Evolutionary conservation across 208 protist genomes (phyloP).

Genomic region (Trypanosoma cruzi): DNA sequence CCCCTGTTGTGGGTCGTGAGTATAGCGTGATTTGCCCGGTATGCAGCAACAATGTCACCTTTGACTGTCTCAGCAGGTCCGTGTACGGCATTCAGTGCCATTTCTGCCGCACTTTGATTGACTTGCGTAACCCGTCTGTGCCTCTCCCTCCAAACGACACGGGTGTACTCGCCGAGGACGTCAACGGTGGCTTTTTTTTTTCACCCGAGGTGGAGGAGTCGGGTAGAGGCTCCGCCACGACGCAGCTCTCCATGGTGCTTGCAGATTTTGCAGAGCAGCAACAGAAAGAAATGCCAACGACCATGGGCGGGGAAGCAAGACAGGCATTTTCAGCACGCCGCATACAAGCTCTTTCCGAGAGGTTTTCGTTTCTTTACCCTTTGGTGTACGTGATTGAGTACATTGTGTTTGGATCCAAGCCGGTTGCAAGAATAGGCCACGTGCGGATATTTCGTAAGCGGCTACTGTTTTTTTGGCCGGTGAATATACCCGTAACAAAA

Average conservation of each 20-base stretch:
- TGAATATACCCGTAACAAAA: conserved; percentile 64
- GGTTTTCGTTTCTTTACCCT: conserved; percentile 70
- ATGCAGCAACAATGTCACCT: conserved; percentile 61
- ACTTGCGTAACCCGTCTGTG: conserved; percentile 62
- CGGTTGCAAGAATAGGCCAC: conserved; percentile 63
- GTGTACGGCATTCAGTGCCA: conserved; percentile 67
- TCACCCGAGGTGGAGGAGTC: conserved; percentile 65
- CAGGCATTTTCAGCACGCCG: conserved; percentile 72
- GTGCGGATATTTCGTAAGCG: conserved; percentile 78
- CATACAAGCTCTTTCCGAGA: conserved; percentile 55
- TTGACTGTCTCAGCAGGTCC: conserved; percentile 46
- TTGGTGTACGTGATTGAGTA: conserved; percentile 73
- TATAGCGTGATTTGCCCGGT: conserved; percentile 77
- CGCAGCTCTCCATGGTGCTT: conserved; percentile 57
- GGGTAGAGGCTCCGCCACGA: conserved; percentile 44
- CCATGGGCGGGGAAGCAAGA: conserved; percentile 62
- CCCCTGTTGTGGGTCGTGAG: conserved; percentile 47
- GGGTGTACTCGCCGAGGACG: conserved; percentile 14
- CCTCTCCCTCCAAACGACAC: conserved; percentile 48
- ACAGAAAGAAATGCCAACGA: conserved; percentile 51
- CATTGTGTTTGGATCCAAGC: conserved; percentile 70
- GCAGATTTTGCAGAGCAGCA: conserved; percentile 50
- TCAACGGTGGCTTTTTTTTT: conserved; percentile 34
- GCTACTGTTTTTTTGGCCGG: conserved; percentile 58
- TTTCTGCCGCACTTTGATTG: conserved; percentile 62